Evolutionary conservation across 768 basidiomycete genomes (phyloP).

Genomic region (Mycena kentingensis): DNA sequence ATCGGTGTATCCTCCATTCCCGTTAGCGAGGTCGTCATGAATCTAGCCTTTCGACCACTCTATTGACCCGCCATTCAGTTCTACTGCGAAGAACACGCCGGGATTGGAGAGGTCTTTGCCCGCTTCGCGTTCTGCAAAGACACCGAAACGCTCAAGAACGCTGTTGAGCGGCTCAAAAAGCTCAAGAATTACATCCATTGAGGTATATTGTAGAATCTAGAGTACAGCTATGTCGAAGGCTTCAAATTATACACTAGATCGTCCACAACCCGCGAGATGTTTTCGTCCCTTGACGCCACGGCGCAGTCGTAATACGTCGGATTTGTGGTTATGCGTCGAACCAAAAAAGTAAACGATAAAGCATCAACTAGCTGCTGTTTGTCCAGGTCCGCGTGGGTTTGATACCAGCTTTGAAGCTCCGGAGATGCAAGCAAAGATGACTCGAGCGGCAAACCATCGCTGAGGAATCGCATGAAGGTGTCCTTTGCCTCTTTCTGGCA

Average conservation of each 20-base stretch:
- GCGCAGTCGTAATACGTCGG: slow-evolving; percentile 80
- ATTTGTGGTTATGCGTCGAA: slow-evolving; percentile 70
- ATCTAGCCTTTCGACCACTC: too few species aligned
- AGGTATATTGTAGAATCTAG: slow-evolving; percentile 8
- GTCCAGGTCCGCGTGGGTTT: slow-evolving; percentile 40
- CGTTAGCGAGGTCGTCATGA: slow-evolving; percentile 86
- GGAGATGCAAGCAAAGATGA: slow-evolving; percentile 64
- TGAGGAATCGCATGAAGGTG: slow-evolving; percentile 79
- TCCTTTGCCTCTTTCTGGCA: slow-evolving; percentile 88
- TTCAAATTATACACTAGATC: slow-evolving; percentile 29
- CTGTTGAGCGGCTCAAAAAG: slow-evolving; percentile 78
- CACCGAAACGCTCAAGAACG: slow-evolving; percentile 73
- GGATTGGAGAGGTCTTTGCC: slow-evolving; percentile 83
- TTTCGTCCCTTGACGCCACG: slow-evolving; percentile 47
- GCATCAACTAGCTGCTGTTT: slow-evolving; percentile 75
- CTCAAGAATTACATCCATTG: slow-evolving; percentile 64
- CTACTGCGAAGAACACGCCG: slow-evolving; percentile 85
- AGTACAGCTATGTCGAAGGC: slow-evolving; percentile 3
- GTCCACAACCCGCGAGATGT: slow-evolving; percentile 74
- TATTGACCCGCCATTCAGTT: too few species aligned
- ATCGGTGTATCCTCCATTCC: slow-evolving; percentile 92
- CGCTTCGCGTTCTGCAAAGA: slow-evolving; percentile 98
- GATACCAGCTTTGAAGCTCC: slow-evolving; percentile 52
- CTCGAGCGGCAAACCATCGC: slow-evolving; percentile 88
- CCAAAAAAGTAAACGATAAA: slow-evolving; percentile 81